Conservation (phyloP, 1,284 basidiomycete species). For the Golubevia pallescens region DNA sequence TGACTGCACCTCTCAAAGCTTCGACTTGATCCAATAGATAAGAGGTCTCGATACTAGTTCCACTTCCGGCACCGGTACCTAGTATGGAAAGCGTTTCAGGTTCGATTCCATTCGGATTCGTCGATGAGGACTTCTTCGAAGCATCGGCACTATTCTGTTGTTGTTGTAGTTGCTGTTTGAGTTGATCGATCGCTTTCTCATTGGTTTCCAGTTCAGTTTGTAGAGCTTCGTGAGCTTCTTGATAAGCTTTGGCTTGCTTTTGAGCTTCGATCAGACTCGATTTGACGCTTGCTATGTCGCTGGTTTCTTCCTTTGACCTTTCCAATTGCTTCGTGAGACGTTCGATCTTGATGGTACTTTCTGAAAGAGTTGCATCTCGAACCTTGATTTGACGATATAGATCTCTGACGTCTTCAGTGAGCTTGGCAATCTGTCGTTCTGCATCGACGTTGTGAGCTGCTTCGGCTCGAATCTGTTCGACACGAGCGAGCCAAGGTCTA, state of each 20-base stretch:
- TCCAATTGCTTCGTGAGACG: constrained; percentile 49
- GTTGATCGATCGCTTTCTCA: constrained; percentile 32
- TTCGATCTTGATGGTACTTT: constrained; percentile 50
- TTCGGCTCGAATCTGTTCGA: constrained; percentile 35
- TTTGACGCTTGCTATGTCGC: constrained; percentile 27
- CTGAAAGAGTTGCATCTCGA: constrained; percentile 44
- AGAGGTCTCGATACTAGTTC: constrained; percentile 21
- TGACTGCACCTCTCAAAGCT: constrained; percentile 38
- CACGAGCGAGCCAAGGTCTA: constrained; percentile 44
- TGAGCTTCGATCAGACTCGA: constrained; percentile 30
- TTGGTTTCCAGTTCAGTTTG: constrained; percentile 50
- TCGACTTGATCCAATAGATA: constrained; percentile 46
- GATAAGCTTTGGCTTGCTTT: constrained; percentile 38
- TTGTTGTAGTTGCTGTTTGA: constrained; percentile 22
- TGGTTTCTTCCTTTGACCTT: constrained; percentile 31
- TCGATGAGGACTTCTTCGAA: constrained; percentile 7
- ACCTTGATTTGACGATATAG: constrained; percentile 39
- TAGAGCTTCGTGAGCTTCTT: constrained; percentile 47
- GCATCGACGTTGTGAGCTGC: constrained; percentile 35
- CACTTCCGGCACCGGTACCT: too few species aligned
- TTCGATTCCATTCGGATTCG: neutral
- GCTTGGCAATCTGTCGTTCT: constrained; percentile 36
- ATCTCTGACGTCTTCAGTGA: constrained; percentile 38
- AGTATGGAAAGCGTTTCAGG: neutral
- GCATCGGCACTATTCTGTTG: neutral